phyloP scores from a whole-genome alignment of 495 filamentous ascomycete genomes.

The Rusavskia elegans region DNA sequence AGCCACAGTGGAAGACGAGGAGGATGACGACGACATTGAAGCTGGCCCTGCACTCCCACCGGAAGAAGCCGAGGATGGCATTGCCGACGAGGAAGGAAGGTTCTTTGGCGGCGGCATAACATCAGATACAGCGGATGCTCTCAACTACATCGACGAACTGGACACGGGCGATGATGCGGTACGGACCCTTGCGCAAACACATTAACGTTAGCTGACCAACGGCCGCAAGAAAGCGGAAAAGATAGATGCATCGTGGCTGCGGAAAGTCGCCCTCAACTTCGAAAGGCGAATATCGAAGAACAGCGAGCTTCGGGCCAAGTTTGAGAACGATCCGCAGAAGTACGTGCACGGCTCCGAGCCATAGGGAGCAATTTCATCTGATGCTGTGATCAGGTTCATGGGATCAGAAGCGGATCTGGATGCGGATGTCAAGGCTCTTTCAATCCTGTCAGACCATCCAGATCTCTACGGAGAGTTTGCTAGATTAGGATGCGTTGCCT shows the following conservation, averaged over 20 bases:
- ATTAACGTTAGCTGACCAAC: neutral
- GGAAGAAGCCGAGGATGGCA: constrained; percentile 38
- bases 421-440: constrained; percentile 72
- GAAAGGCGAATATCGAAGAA: constrained; percentile 87
- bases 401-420: constrained; percentile 82
- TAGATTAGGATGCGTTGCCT: constrained; percentile 57
- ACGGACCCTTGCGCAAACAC: neutral
- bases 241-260: constrained; percentile 71
- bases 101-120: constrained; percentile 93
- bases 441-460: constrained; percentile 74
- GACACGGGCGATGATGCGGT: constrained; percentile 38
- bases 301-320: constrained; percentile 78
- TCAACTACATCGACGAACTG: constrained; percentile 71
- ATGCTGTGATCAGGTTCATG: constrained; percentile 42
- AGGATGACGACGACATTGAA: constrained; percentile 43
- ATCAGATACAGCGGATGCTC: constrained; percentile 61
- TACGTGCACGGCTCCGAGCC: constrained; percentile 32
- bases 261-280: constrained; percentile 67
- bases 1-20: constrained; percentile 42
- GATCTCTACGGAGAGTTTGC: constrained; percentile 75
- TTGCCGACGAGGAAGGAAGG: constrained; percentile 65
- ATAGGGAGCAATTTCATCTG: constrained; percentile 3
- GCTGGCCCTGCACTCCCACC: constrained; percentile 57
- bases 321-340: constrained; percentile 70
- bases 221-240: constrained; percentile 40